These are phyloP conservation scores for Lentinula guzmanii DNA, from an alignment of 768 basidiomycete genomes.

Conservation along the genomic window DNA sequence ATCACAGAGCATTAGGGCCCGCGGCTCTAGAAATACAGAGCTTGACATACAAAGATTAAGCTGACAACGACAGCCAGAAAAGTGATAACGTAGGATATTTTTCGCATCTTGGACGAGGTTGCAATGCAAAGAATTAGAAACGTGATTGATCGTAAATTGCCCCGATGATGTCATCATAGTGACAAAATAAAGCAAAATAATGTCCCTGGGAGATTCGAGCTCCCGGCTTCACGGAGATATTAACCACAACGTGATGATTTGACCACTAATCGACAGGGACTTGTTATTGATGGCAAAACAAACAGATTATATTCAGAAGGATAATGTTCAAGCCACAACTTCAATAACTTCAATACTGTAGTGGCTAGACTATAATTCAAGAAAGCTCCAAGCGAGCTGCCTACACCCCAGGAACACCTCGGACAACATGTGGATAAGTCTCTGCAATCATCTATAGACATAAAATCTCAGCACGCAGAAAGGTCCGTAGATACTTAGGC, in stretches of 20 bases:
- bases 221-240: constrained; percentile 2
- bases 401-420: constrained; percentile 39
- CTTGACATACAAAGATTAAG: constrained; percentile 44
- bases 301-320: too few relatives aligned
- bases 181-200: background rate
- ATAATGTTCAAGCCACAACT: too few relatives aligned
- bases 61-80: constrained; percentile 49
- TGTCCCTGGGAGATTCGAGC: constrained; percentile 7
- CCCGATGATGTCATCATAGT: too few relatives aligned
- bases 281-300: background rate
- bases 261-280: constrained; percentile 7
- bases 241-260: constrained; percentile 5
- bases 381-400: too few relatives aligned
- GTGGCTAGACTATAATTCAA: too few relatives aligned
- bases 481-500: background rate
- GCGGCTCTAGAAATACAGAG: background rate
- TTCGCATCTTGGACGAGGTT: constrained; percentile 19
- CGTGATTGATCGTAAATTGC: too few relatives aligned
- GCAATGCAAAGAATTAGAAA: background rate
- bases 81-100: constrained; percentile 61
- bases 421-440: constrained; percentile 65
- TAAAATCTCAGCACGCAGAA: constrained; percentile 5
- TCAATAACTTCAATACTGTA: too few relatives aligned
- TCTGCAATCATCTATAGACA: constrained; percentile 51
- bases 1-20: background rate